These are phyloP conservation scores for Teratosphaeria zuluensis DNA, from an alignment of 2,329 filamentous ascomycete species.

Conservation along the genomic window DNA sequence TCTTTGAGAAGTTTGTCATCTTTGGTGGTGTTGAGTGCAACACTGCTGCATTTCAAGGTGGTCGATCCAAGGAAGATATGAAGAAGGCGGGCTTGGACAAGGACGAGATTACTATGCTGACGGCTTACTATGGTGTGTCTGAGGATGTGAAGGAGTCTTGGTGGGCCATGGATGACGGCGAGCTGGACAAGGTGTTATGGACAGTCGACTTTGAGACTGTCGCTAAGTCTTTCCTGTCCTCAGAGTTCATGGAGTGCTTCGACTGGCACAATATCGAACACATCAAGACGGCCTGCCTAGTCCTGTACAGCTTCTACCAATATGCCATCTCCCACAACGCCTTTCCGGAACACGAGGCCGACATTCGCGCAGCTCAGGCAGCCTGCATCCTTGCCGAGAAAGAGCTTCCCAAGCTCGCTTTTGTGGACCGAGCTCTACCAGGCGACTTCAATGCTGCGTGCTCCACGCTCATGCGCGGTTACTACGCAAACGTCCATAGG, in stretches of 20 bases:
- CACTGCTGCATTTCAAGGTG: conserved; percentile 52
- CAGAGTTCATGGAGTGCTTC: conserved; percentile 31
- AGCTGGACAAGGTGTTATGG: conserved; percentile 44
- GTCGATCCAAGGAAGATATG: conserved; percentile 14
- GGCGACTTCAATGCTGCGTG: conserved; percentile 75
- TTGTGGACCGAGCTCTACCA: conserved; percentile 49
- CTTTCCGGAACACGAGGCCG: conserved; percentile 65
- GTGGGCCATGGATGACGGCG: conserved; percentile 40
- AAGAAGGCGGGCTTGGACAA: conserved; percentile 34
- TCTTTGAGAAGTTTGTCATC: conserved; percentile 72
- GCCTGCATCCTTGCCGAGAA: conserved; percentile 57
- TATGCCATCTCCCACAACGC: conserved; percentile 79
- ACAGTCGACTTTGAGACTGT: conserved; percentile 72
- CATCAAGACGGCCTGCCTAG: conserved; percentile 51
- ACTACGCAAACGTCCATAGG: conserved; percentile 23
- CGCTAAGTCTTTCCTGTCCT: conserved; percentile 60
- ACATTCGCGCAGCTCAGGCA: conserved; percentile 55
- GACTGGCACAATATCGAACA: conserved; percentile 44
- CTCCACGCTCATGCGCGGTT: conserved; percentile 56
- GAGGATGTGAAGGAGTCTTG: conserved; percentile 31
- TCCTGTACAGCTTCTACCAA: conserved; percentile 78
- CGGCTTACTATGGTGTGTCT: conserved; percentile 37
- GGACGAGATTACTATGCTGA: conserved; percentile 52
- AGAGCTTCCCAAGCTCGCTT: conserved; percentile 55
- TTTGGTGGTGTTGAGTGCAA: conserved; percentile 68